Base-by-base conservation (phyloP, 306 rosid genomes). In the Cucurbita moschata region DNA sequence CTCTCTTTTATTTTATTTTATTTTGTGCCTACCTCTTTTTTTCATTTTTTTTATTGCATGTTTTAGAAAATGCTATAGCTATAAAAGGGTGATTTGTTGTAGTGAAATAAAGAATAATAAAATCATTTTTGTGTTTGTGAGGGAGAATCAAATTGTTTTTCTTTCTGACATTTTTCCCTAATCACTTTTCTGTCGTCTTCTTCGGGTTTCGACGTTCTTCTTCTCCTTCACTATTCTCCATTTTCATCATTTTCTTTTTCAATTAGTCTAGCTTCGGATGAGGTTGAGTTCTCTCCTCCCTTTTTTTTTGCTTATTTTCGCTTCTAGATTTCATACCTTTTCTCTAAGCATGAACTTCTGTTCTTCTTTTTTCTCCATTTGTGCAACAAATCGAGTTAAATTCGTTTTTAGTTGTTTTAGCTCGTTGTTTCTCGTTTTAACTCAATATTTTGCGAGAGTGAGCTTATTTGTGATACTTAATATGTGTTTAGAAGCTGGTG, bases 181-280 rank as follows among this genome's bases (percentile, higher is more conserved):
- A 92, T 90, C 46, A 86, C 98, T 79, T 88, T 92, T 54, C 81
- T 82, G 82, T 92, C 89, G 76, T 82, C 86, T 76, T 89, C 96
- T 16, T 82, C 88, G 60, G 87, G 81, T 15, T 73, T 60, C 50
- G 71, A 21, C 70, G 30, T 26, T 88, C 69, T 39, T 80, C 91
- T 79, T 90, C 73, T 86, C 96, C 58, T 74, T 84, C 12, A 90
- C 11, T 13, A 47, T 53, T 85, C 72, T 86, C 94, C 78, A 87
- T 79, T 66, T 78, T 85, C 7, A 23, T 43, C 52, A 85, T 77
- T 76, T 81, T 87, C 76, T 84, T 79, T 76, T 92, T 86, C 18
- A 92, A 85, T 52, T 85, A 82, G 4, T 73, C 77, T 5, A 84
- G 10, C 63, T 61, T 81, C 70, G 80, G 50, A 78, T 67, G 49